Evolutionary conservation across 2,329 filamentous ascomycete genomes (phyloP), one percentile per base, ranked within the genome.

Genomic region (Diplodia seriata): DNA sequence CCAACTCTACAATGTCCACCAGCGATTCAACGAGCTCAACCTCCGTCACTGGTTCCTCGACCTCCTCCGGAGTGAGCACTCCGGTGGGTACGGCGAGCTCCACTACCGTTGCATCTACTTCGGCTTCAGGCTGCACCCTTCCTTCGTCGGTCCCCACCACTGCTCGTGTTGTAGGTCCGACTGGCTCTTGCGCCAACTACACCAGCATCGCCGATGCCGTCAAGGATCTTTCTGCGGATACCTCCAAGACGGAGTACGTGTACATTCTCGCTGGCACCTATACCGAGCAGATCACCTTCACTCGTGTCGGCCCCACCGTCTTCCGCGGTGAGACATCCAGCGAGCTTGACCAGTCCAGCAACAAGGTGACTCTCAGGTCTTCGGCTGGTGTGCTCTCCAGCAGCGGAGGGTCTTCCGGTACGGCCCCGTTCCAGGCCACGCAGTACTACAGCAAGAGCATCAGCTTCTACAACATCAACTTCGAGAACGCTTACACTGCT

Each of bases 1-100:
- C 29, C 12, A 36, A 6, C 29, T 50, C 68, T 7, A 66, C 59
- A 20, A 68, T 70, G 9, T 71, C 69, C 4, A 68, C 50, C 1
- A 53, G 20, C 50, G 23, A 29, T 6, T 5, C 50, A 15, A 11
- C 7, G 50, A 29, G 20, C 23, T 26, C 50, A 14, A 29, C 3
- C 11, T 26, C 50, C 6, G 9, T 8, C 20, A 2, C 23, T 8
- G 11, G 50, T 20, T 26, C 65, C 14, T 65, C 68, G 18, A 1
- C 38, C 33, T 26, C 36, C 36, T 33, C 31, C 31, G 12, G 31
- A n/a, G 11, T 5, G 11, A 15, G 43, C 43, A 15, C 23, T 26
- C 43, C 33, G 2, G 23, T 20, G 20, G 20, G 4, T 11, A 23
- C 20, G 6, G 12, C 29, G 5, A 33, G 26, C n/a, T 57, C 54